These are phyloP conservation scores for Phalaenopsis equestris DNA, from an alignment of 106 monocot genomes.

Conservation along the genomic window DNA sequence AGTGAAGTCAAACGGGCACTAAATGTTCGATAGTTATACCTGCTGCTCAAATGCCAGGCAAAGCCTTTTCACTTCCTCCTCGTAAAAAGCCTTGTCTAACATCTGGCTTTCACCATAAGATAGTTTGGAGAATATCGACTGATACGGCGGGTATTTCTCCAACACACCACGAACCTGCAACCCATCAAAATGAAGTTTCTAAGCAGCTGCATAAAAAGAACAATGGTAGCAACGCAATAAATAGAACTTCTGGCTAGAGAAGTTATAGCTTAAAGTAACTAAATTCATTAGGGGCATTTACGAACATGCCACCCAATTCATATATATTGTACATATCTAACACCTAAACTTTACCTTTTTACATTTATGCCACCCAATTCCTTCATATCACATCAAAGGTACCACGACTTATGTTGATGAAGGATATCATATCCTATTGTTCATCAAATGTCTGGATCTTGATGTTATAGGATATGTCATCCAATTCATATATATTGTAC, in stretches of 20 bases:
- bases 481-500: too few relatives aligned
- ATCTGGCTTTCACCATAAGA: constrained; percentile 96
- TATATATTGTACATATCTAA: too few relatives aligned
- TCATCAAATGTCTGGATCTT: too few relatives aligned
- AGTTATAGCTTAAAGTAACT: not conserved
- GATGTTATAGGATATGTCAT: too few relatives aligned
- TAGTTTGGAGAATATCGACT: constrained; percentile 75
- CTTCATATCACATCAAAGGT: too few relatives aligned
- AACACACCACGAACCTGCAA: constrained; percentile 76
- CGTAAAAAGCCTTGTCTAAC: constrained; percentile 97
- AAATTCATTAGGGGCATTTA: not conserved
- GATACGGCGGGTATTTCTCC: constrained; percentile 97
- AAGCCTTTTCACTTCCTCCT: constrained; percentile 93
- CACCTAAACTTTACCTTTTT: too few relatives aligned
- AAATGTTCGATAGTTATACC: constrained; percentile 26
- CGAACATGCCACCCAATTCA: too few relatives aligned
- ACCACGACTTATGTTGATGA: too few relatives aligned
- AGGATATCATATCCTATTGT: too few relatives aligned
- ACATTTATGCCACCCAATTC: too few relatives aligned
- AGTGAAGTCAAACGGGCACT: too few relatives aligned
- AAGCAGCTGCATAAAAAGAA: not conserved
- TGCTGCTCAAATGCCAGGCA: constrained; percentile 94
- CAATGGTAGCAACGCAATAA: not conserved
- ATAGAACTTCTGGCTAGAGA: not conserved
- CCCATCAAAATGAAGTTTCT: not conserved